phyloP scores from a whole-genome alignment of 139 green algal species.

The Closterium sp. region DNA sequence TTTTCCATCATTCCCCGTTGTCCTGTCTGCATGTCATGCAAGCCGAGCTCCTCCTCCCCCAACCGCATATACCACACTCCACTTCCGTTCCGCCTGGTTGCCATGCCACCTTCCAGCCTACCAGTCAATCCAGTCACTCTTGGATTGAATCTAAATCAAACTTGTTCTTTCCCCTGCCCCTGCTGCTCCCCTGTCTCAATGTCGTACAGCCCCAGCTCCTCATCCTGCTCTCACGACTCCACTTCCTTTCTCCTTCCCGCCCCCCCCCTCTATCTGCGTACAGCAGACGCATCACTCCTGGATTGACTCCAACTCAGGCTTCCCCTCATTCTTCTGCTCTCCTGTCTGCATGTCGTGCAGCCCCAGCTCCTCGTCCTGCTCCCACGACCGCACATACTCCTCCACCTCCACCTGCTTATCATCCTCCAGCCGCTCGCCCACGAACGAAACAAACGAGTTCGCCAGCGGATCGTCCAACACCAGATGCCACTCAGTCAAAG shows the following conservation, averaged over 20 bases:
- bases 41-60: too few relatives aligned
- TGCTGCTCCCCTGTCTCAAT: constrained; percentile 18
- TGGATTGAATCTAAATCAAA: background rate
- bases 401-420: constrained; percentile 37
- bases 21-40: too few relatives aligned
- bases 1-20: too few relatives aligned
- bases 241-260: constrained; percentile 17
- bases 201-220: constrained; percentile 44
- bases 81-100: too few relatives aligned
- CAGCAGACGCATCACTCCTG: background rate
- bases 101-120: too few relatives aligned
- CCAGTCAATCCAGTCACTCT: too few relatives aligned
- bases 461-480: constrained; percentile 61
- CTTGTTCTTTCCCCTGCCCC: background rate
- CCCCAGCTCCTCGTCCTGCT: constrained; percentile 53
- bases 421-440: constrained; percentile 6
- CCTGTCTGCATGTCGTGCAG: constrained; percentile 35
- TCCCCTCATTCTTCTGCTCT: background rate
- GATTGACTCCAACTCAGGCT: background rate
- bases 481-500: constrained; percentile 61
- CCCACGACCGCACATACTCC: constrained; percentile 42
- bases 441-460: constrained; percentile 63
- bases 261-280: too few relatives aligned
- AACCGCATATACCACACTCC: too few relatives aligned
- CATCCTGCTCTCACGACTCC: constrained; percentile 45